A percentile compares a stretch with the other conserved stretches of the same genome.
Evolutionary conservation across 805 yeast species (phyloP).

Genomic region (Candida vaughaniae): DNA sequence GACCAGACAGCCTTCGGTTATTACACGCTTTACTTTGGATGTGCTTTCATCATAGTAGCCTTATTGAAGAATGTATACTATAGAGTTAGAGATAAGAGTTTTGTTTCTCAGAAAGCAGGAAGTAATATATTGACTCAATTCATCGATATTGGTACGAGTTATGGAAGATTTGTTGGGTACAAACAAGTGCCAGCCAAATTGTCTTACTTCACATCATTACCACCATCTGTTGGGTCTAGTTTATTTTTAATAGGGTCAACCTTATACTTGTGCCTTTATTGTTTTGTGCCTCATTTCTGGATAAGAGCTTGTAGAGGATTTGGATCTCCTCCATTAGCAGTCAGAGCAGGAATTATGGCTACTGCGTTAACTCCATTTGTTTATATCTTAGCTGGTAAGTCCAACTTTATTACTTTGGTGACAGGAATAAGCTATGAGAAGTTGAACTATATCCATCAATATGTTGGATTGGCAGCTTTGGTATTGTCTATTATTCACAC

Average conservation of each 20-base stretch:
- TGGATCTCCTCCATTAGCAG: constrained; percentile 60
- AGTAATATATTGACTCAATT: constrained; percentile 18
- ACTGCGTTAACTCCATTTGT: constrained; percentile 51
- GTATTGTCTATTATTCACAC: constrained; percentile 49
- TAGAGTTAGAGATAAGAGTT: constrained; percentile 21
- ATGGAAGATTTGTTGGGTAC: constrained; percentile 36
- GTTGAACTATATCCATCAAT: constrained; percentile 51
- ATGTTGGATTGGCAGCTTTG: constrained; percentile 41
- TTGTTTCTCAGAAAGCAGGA: constrained; percentile 10
- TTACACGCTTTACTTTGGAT: constrained; percentile 40
- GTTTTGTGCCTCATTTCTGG: constrained; percentile 49
- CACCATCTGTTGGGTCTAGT: constrained; percentile 37
- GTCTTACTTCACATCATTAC: constrained; percentile 28
- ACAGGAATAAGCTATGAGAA: constrained; percentile 59
- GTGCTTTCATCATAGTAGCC: constrained; percentile 33
- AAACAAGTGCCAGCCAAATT: constrained; percentile 26
- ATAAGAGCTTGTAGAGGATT: constrained; percentile 52
- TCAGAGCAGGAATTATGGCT: constrained; percentile 52
- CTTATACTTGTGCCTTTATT: constrained; percentile 34
- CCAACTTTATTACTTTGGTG: constrained; percentile 46
- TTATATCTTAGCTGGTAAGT: constrained; percentile 50
- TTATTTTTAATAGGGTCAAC: constrained; percentile 34
- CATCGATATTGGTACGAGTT: constrained; percentile 28
- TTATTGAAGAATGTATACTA: constrained; percentile 33
- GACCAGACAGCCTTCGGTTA: constrained; percentile 32